Conservation (phyloP, 192 early-diverging fungal species). For the Backusella circina region DNA sequence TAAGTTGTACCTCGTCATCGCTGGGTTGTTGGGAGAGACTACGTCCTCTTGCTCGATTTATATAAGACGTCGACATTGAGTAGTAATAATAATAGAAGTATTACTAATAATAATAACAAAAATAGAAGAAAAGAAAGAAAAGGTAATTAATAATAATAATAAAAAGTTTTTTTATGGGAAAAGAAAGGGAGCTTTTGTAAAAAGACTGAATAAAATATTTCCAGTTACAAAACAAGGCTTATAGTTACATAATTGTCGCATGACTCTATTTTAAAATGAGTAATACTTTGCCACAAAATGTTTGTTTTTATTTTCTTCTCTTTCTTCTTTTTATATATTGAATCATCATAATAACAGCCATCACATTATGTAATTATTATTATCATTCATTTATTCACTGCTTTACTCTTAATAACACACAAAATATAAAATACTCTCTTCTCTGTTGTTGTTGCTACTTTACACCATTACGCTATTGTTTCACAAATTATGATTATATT, state of each 20-base stretch:
- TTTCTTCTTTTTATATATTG: not conserved
- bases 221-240: not conserved
- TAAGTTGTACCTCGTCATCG: slow-evolving; percentile 7
- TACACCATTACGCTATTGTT: not conserved
- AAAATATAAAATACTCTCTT: too few relatives aligned
- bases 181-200: slow-evolving; percentile 1
- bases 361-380: not conserved
- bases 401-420: not conserved
- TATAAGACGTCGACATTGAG: not conserved
- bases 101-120: too few relatives aligned
- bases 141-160: not conserved
- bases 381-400: not conserved
- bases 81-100: not conserved
- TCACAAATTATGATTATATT: not conserved
- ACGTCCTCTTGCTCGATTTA: not conserved
- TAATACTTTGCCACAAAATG: not conserved
- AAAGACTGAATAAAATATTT: not conserved
- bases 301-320: not conserved
- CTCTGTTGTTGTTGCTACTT: not conserved
- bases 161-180: not conserved
- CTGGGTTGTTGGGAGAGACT: slow-evolving; percentile 5
- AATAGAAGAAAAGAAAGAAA: not conserved
- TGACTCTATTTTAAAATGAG: not conserved
- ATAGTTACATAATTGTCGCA: not conserved
- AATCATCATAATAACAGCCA: not conserved